phyloP scores from a whole-genome alignment of 441 rosid genomes.

The Erysimum cheiri region DNA sequence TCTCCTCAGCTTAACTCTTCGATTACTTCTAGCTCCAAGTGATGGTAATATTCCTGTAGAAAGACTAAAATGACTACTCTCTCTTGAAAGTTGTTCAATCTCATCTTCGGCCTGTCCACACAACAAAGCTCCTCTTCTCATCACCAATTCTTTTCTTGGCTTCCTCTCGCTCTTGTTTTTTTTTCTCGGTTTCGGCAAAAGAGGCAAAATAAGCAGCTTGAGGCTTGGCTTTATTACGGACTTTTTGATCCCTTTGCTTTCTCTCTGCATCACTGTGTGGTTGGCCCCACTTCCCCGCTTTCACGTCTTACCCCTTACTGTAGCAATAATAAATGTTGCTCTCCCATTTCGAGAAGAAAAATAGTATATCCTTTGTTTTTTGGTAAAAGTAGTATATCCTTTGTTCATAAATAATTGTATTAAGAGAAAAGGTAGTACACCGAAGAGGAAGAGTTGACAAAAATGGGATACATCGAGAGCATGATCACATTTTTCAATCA shows the following conservation, averaged over 20 bases:
- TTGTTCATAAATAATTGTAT: not conserved
- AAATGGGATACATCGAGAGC: slow-evolving; percentile 3
- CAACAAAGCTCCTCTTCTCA: slow-evolving; percentile 19
- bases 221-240: not conserved
- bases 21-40: slow-evolving; percentile 91
- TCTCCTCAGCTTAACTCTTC: slow-evolving; percentile 66
- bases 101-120: slow-evolving; percentile 48
- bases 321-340: slow-evolving; percentile 17
- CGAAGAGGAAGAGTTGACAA: slow-evolving; percentile 5
- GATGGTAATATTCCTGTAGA: slow-evolving; percentile 86
- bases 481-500: not conserved
- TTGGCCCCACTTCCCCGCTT: slow-evolving; percentile 32
- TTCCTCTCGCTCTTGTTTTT: not conserved
- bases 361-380: slow-evolving; percentile 17
- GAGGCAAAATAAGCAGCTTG: not conserved
- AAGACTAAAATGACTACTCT: slow-evolving; percentile 91
- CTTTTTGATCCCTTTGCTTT: slow-evolving; percentile 11
- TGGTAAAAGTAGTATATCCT: slow-evolving; percentile 22
- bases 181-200: not conserved
- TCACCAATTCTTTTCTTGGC: not conserved
- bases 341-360: slow-evolving; percentile 1
- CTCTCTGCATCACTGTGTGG: not conserved
- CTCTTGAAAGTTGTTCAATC: slow-evolving; percentile 80
- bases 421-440: not conserved
- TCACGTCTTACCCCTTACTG: slow-evolving; percentile 21